Percentiles rank a stretch among this genome's conserved stretches.
phyloP scores from a whole-genome alignment of 1,284 basidiomycete genomes.

The Malassezia nana region DNA sequence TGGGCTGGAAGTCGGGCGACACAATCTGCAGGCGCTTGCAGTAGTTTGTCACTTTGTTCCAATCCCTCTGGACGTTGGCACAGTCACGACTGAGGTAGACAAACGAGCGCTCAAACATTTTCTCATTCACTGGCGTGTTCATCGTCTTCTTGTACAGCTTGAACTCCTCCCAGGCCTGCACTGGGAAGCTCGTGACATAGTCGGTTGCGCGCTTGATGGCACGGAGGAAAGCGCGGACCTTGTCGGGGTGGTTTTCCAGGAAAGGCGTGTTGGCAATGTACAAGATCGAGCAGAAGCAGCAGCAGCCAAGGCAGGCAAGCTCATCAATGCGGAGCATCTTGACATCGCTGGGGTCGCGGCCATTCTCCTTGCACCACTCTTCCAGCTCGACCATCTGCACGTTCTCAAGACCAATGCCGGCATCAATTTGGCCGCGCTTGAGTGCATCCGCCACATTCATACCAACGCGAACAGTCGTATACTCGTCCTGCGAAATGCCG shows the following conservation, averaged over 20 bases:
- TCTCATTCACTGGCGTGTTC: constrained; percentile 43
- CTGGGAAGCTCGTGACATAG: constrained; percentile 43
- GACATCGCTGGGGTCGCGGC: constrained; percentile 47
- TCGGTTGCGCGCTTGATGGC: constrained; percentile 49
- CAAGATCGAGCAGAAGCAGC: constrained; percentile 49
- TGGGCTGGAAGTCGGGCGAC: constrained; percentile 41
- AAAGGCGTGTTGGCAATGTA: constrained; percentile 40
- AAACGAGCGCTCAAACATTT: constrained; percentile 43
- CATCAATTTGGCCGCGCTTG: constrained; percentile 49
- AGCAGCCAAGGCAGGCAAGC: constrained; percentile 49
- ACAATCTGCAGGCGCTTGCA: constrained; percentile 49
- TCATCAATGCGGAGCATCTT: constrained; percentile 49
- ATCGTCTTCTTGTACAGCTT: constrained; percentile 46
- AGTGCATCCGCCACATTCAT: constrained; percentile 50
- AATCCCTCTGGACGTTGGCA: constrained; percentile 35
- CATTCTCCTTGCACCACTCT: constrained; percentile 47
- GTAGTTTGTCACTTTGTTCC: constrained; percentile 48
- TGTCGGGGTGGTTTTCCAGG: constrained; percentile 42
- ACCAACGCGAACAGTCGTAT: constrained; percentile 49
- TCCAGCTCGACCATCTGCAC: constrained; percentile 49
- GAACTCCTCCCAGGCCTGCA: constrained; percentile 47
- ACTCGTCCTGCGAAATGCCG: constrained; percentile 46
- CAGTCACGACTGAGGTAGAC: constrained; percentile 49
- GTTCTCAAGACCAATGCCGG: constrained; percentile 49
- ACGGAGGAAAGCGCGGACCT: constrained; percentile 49